Evolutionary conservation across 2,329 filamentous ascomycete genomes (phyloP).

Genomic region (Xylariaceae sp.): DNA sequence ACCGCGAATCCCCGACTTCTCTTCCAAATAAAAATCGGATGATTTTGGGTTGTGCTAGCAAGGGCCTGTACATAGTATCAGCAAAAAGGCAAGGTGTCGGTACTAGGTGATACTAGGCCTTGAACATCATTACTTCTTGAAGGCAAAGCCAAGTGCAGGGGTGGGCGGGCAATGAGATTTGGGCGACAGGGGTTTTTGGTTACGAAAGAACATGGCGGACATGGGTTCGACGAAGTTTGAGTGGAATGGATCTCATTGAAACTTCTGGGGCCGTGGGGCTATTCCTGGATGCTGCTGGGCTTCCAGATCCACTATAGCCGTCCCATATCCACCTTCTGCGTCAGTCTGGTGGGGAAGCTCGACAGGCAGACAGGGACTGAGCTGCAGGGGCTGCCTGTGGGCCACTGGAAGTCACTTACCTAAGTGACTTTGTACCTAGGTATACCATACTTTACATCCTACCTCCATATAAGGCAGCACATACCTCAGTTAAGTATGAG

Average conservation of each 20-base stretch:
- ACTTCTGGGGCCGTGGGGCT: not conserved
- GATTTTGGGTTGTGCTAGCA: conserved; percentile 16
- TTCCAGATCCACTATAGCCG: not conserved
- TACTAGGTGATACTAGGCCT: conserved; percentile 2
- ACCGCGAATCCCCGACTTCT: not conserved
- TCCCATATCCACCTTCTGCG: conserved; percentile 2
- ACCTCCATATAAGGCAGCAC: too few relatives aligned
- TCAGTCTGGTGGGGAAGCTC: conserved; percentile 2
- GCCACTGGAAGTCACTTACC: too few relatives aligned
- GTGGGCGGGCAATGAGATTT: conserved; percentile 22
- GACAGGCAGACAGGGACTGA: conserved; percentile 4
- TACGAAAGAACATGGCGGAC: conserved; percentile 28
- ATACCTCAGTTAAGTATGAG: too few relatives aligned
- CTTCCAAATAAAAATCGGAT: conserved; percentile 9
- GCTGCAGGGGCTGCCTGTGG: not conserved
- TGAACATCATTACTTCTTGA: conserved; percentile 23
- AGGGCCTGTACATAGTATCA: conserved; percentile 20
- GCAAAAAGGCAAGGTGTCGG: conserved; percentile 17
- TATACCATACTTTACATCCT: too few relatives aligned
- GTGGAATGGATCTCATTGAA: conserved; percentile 22
- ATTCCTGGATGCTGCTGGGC: conserved; percentile 4
- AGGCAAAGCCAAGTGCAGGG: not conserved
- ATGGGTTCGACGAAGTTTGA: conserved; percentile 5
- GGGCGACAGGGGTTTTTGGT: conserved; percentile 16
- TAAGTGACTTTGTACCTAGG: too few relatives aligned